Conservation (phyloP, 2,329 filamentous ascomycete genomes). For the Trichophyton simii region DNA sequence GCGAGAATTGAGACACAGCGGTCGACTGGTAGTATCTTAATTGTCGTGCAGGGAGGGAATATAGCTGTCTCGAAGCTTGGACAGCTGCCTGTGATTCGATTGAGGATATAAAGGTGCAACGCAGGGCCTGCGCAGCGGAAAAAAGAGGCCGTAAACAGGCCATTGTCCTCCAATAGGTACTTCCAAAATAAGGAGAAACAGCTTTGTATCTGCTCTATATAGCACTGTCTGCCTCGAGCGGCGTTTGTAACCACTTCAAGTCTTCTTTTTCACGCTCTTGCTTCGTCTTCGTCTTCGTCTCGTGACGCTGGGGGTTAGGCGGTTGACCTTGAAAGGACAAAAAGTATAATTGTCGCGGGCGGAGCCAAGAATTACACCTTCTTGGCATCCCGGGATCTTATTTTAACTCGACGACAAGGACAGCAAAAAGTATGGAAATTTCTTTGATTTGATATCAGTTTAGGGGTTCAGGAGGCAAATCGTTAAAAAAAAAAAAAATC, state of each 20-base stretch:
- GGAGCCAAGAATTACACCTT: background rate
- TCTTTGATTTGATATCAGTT: background rate
- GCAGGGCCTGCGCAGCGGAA: slow-evolving; percentile 11
- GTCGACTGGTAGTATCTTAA: background rate
- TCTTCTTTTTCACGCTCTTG: no score
- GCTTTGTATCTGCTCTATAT: background rate
- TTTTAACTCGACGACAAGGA: background rate
- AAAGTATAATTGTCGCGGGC: background rate
- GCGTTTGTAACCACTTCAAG: no score
- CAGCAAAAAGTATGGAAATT: background rate
- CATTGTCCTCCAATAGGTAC: background rate
- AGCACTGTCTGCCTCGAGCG: background rate
- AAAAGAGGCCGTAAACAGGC: slow-evolving; percentile 8
- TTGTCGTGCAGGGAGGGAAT: background rate
- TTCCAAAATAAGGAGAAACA: background rate
- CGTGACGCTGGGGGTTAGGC: no score
- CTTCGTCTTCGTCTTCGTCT: no score
- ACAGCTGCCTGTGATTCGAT: background rate
- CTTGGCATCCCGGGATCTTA: background rate
- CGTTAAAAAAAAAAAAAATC: background rate
- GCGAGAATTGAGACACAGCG: no score
- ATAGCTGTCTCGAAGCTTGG: background rate
- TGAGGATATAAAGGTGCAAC: slow-evolving; percentile 6
- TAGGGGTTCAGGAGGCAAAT: background rate
- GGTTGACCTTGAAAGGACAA: background rate